Evolutionary conservation across 305 asterid species (phyloP).

Genomic region (Fraxinus ornus): DNA sequence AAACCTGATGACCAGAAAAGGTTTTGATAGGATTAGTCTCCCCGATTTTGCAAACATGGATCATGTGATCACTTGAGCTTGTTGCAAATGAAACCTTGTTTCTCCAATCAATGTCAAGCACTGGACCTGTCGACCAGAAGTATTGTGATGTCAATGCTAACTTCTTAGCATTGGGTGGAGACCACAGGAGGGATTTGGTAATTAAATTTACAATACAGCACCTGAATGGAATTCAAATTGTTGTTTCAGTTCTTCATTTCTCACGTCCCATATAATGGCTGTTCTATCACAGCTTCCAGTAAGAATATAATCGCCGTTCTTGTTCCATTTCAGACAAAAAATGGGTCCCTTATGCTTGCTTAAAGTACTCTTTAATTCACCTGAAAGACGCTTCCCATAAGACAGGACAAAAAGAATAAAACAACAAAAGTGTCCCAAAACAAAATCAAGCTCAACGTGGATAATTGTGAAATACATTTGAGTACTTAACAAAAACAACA

Average conservation of each 20-base stretch:
- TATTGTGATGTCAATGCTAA: neutral
- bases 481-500: neutral
- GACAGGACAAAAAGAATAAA: neutral
- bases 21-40: slow-evolving; percentile 23
- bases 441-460: neutral
- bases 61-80: slow-evolving; percentile 34
- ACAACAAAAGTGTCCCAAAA: neutral
- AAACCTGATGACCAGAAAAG: slow-evolving; percentile 37
- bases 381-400: slow-evolving; percentile 18
- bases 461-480: neutral
- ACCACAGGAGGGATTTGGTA: neutral
- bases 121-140: slow-evolving; percentile 23
- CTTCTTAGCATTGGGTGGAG: neutral
- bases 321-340: slow-evolving; percentile 36
- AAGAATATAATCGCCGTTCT: slow-evolving; percentile 30
- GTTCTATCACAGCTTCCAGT: slow-evolving; percentile 35
- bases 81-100: slow-evolving; percentile 35
- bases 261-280: slow-evolving; percentile 36
- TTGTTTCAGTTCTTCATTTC: slow-evolving; percentile 18
- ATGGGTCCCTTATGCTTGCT: slow-evolving; percentile 33
- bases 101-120: slow-evolving; percentile 37
- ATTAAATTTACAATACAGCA: neutral
- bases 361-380: slow-evolving; percentile 28
- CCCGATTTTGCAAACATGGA: slow-evolving; percentile 30
- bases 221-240: slow-evolving; percentile 33